phyloP scores from a whole-genome alignment of 257 asterid species.

The Capsicum baccatum region DNA sequence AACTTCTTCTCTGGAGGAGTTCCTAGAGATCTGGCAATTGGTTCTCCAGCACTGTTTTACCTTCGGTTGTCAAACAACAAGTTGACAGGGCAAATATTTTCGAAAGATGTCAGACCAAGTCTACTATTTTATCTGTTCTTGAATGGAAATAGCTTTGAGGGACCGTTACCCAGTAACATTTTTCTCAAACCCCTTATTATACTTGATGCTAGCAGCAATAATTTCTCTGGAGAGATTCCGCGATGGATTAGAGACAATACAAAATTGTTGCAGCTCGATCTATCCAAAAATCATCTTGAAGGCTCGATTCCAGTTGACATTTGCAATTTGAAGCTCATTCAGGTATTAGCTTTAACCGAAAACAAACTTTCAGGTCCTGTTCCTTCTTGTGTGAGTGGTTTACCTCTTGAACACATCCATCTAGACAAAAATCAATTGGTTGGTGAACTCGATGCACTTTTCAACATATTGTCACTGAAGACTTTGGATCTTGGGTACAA shows the following conservation, averaged over 20 bases:
- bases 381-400: constrained; percentile 22
- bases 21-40: not conserved
- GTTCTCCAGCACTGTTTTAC: fast-evolving
- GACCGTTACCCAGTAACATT: not conserved
- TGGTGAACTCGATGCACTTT: not conserved
- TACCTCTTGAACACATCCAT: not conserved
- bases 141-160: not conserved
- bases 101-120: not conserved
- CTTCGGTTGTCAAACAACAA: constrained; percentile 26
- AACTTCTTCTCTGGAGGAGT: not conserved
- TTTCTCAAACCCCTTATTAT: not conserved
- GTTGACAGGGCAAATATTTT: not conserved
- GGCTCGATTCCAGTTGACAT: constrained; percentile 21
- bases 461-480: not conserved
- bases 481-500: constrained; percentile 12
- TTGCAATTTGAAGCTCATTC: not conserved
- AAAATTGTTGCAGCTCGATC: not conserved
- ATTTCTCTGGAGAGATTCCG: not conserved
- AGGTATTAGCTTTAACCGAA: not conserved
- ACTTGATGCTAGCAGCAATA: not conserved
- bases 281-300: not conserved
- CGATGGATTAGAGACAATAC: not conserved
- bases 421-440: not conserved
- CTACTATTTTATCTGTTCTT: not conserved
- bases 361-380: not conserved